Base-by-base conservation (phyloP, 257 asterid genomes). In the Henckelia pumila region DNA sequence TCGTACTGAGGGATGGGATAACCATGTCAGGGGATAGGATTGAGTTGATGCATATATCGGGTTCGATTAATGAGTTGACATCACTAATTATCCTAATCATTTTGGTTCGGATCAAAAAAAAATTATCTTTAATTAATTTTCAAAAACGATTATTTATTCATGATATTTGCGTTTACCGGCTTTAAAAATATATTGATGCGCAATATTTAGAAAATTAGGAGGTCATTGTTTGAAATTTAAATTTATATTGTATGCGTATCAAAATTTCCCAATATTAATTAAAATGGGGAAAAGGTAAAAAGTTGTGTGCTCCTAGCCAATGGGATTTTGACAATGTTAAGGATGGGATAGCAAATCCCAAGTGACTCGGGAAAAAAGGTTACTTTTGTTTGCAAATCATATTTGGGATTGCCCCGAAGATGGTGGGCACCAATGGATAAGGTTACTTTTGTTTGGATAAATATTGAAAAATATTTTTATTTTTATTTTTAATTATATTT, bases 21-120 rank as follows among this genome's bases (percentile, higher is more conserved):
- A 71, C 56, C 55, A 32, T 70, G 61, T 65, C 64, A 47, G 21
- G 68, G 64, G 65, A 23, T 21, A 63, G 28, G 22, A 67, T 44
- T 55, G 25, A 59, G n/a, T 11, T 28, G 6, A 30, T 24, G n/a
- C n/a, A n/a, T n/a, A n/a, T n/a, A n/a, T 2, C 6, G 14, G 55
- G 63, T 61, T 70, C 35, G 21, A 61, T 53, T 71, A 52, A 25
- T 62, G 69, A 71, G 65, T 57, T 53, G 32, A 55, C 57, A 21
- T 71, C 65, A 63, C 65, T 13, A 68, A 35, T 56, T 26, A n/a
- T 56, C 21, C 1, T 40, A 40, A 40, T 13, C 14, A 63, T 44
- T 35, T 40, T 26, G 1, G 2, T 6, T 40, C 8, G 3, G 50
- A 13, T n/a, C n/a, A n/a, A n/a, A n/a, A n/a, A n/a, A n/a, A n/a